phyloP scores from a whole-genome alignment of 495 filamentous ascomycete genomes.

The Haplographium delicatum region DNA sequence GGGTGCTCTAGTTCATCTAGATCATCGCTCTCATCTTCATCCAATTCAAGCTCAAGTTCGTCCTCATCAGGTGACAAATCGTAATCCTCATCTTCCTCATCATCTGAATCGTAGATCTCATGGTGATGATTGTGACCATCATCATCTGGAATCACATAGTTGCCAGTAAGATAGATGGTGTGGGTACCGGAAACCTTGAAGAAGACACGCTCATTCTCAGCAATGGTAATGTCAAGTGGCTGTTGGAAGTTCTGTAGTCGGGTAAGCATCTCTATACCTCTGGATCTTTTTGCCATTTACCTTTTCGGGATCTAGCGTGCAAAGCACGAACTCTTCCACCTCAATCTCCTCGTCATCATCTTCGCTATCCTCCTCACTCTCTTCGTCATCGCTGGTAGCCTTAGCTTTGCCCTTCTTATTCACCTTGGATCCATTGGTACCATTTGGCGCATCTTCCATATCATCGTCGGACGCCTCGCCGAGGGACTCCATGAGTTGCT shows the following conservation, averaged over 20 bases:
- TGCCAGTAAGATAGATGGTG: slow-evolving; percentile 86
- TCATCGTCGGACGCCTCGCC: slow-evolving; percentile 55
- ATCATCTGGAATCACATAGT: slow-evolving; percentile 71
- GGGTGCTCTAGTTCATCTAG: slow-evolving; percentile 75
- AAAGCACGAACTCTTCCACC: slow-evolving; percentile 84
- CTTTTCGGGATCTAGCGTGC: slow-evolving; percentile 79
- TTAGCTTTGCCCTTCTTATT: slow-evolving; percentile 78
- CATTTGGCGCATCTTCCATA: slow-evolving; percentile 54
- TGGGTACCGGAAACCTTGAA: slow-evolving; percentile 91
- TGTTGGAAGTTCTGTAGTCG: slow-evolving; percentile 81
- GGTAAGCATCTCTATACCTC: slow-evolving; percentile 30
- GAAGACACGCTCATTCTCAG: slow-evolving; percentile 79
- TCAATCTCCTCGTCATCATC: slow-evolving; percentile 60
- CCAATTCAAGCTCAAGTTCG: slow-evolving; percentile 50
- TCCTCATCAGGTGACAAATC: slow-evolving; percentile 79
- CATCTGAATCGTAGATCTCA: slow-evolving; percentile 52
- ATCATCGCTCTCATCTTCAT: slow-evolving; percentile 76
- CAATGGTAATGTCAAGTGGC: slow-evolving; percentile 84
- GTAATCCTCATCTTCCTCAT: slow-evolving; percentile 66
- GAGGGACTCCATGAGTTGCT: slow-evolving; percentile 66
- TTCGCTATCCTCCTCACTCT: slow-evolving; percentile 53
- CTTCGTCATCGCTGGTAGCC: slow-evolving; percentile 59
- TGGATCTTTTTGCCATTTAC: slow-evolving; percentile 3
- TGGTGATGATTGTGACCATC: slow-evolving; percentile 42
- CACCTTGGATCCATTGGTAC: slow-evolving; percentile 35